These are phyloP conservation scores for Neopestalotiopsis sp. DNA, from an alignment of 2,329 filamentous ascomycete species.

Conservation along the genomic window DNA sequence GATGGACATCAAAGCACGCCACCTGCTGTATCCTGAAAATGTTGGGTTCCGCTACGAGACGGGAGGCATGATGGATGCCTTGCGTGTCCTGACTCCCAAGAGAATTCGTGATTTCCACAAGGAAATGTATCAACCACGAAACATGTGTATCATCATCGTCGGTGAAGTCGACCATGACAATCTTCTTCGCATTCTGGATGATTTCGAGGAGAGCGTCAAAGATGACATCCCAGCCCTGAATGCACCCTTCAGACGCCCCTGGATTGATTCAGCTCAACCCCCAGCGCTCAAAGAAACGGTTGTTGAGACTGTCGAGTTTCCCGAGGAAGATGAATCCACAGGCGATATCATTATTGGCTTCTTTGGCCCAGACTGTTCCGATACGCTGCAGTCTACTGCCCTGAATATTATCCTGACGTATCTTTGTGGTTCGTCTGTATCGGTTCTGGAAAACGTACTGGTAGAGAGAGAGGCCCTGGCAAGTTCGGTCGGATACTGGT, in stretches of 20 bases:
- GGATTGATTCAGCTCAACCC: conserved; percentile 85
- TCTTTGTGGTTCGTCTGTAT: conserved; percentile 90
- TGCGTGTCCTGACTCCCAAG: conserved; percentile 84
- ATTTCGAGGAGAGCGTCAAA: conserved; percentile 87
- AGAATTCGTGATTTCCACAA: conserved; percentile 93
- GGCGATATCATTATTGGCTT: conserved; percentile 88
- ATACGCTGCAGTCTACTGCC: conserved; percentile 71
- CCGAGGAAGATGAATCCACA: conserved; percentile 93
- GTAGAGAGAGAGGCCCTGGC: conserved; percentile 93
- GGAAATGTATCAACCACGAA: conserved; percentile 98
- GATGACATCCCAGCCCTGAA: conserved; percentile 78
- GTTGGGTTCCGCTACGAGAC: conserved; percentile 97
- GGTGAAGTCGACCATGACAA: conserved; percentile 86
- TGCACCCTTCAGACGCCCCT: conserved; percentile 82
- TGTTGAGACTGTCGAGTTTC: conserved; percentile 84
- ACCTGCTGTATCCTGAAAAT: conserved; percentile 84
- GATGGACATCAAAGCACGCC: conserved; percentile 82
- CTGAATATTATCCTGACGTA: conserved; percentile 83
- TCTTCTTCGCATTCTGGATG: conserved; percentile 79
- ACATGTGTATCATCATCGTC: conserved; percentile 88
- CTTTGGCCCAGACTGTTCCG: conserved; percentile 82
- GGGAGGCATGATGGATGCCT: conserved; percentile 93
- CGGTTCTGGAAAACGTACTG: conserved; percentile 86
- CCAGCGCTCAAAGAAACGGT: conserved; percentile 74
- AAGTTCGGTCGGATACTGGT: conserved; percentile 81